phyloP scores from a whole-genome alignment of 2,329 filamentous ascomycete species.

The Zymoseptoria tritici region DNA sequence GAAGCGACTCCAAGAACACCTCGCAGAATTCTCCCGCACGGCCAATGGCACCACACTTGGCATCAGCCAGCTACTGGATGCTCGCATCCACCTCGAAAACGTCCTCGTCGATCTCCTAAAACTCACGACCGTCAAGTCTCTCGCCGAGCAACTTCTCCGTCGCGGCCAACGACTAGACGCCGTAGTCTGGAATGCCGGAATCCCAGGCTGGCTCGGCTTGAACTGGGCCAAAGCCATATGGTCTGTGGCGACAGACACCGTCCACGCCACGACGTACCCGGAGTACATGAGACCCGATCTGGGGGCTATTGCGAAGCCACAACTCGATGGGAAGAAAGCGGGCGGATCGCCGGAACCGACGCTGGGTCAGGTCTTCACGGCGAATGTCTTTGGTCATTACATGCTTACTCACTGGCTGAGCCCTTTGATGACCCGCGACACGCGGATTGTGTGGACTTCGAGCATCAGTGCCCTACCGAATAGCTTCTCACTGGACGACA shows the following conservation, averaged over 20 bases:
- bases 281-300: slow-evolving; percentile 60
- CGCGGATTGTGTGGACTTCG: slow-evolving; percentile 76
- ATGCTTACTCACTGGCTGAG: slow-evolving; percentile 73
- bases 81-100: slow-evolving; percentile 45
- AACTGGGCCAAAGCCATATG: slow-evolving; percentile 58
- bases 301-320: slow-evolving; percentile 48
- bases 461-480: slow-evolving; percentile 63
- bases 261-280: slow-evolving; percentile 68
- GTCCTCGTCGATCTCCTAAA: slow-evolving; percentile 53
- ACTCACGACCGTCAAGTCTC: slow-evolving; percentile 47
- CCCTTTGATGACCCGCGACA: slow-evolving; percentile 56
- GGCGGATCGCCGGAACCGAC: slow-evolving; percentile 42
- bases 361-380: slow-evolving; percentile 76
- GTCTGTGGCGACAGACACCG: slow-evolving; percentile 52
- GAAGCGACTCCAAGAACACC: slow-evolving; percentile 43
- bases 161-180: slow-evolving; percentile 66
- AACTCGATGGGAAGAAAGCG: slow-evolving; percentile 33
- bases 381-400: slow-evolving; percentile 95
- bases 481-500: slow-evolving; percentile 58
- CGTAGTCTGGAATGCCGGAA: slow-evolving; percentile 79
- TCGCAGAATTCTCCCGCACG: slow-evolving; percentile 41
- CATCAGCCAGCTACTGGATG: slow-evolving; percentile 34
- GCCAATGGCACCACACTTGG: slow-evolving; percentile 31
- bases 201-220: slow-evolving; percentile 77
- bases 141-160: slow-evolving; percentile 47